phyloP scores from a whole-genome alignment of 2,329 filamentous ascomycete genomes.

The Fusarium tricinctum region DNA sequence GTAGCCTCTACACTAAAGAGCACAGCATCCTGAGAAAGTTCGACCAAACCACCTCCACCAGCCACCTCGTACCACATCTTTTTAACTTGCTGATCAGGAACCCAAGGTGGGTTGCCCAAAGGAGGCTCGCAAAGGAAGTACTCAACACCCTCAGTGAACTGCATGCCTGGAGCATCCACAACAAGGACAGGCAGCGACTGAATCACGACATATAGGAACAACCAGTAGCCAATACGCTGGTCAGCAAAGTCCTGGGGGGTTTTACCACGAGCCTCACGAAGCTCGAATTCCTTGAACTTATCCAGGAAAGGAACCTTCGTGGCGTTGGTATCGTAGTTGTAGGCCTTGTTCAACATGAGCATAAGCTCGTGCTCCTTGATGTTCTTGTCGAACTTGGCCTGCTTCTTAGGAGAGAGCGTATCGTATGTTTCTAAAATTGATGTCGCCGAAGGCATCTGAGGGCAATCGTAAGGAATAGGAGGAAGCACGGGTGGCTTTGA shows the following conservation, averaged over 20 bases:
- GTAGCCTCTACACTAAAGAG: slow-evolving; percentile 73
- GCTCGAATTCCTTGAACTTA: slow-evolving; percentile 79
- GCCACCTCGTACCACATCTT: slow-evolving; percentile 83
- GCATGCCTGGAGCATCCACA: slow-evolving; percentile 79
- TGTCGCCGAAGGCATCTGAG: slow-evolving; percentile 79
- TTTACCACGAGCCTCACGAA: slow-evolving; percentile 74
- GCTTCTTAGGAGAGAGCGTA: slow-evolving; percentile 78
- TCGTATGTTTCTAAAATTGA: slow-evolving; percentile 75
- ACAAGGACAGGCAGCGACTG: slow-evolving; percentile 84
- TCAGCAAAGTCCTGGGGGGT: slow-evolving; percentile 77
- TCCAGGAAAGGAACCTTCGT: slow-evolving; percentile 73
- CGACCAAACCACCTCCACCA: slow-evolving; percentile 70
- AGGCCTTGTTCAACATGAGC: slow-evolving; percentile 81
- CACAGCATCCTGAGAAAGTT: slow-evolving; percentile 71
- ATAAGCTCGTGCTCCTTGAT: slow-evolving; percentile 84
- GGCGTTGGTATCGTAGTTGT: slow-evolving; percentile 79
- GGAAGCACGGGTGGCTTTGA: slow-evolving; percentile 91
- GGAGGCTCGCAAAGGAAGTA: slow-evolving; percentile 86
- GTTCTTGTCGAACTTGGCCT: slow-evolving; percentile 78
- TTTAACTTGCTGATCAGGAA: slow-evolving; percentile 72
- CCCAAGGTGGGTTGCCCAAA: slow-evolving; percentile 80
- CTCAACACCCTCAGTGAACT: slow-evolving; percentile 78
- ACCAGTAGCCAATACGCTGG: slow-evolving; percentile 81
- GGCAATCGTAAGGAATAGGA: slow-evolving; percentile 90
- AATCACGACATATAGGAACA: slow-evolving; percentile 83